Percentiles rank a stretch among this genome's conserved stretches.
phyloP scores from a whole-genome alignment of 129 eudicot species.

The Flaveria brownii region DNA sequence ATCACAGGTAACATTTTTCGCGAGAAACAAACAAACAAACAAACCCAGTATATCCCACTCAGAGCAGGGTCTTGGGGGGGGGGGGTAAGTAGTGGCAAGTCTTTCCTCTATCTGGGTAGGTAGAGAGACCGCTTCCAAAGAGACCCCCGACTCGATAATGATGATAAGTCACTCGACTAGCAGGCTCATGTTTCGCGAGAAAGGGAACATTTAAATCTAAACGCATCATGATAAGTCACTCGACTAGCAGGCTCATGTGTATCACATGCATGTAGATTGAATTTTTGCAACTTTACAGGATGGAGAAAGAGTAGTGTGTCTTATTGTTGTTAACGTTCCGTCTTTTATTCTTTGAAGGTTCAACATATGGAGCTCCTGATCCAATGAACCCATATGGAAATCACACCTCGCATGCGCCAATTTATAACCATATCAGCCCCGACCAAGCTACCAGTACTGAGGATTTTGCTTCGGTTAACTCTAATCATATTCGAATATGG shows the following conservation, averaged over 20 bases:
- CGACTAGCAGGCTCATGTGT: neutral
- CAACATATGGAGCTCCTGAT: slow-evolving; percentile 31
- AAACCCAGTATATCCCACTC: too few relatives aligned
- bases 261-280: slow-evolving; percentile 1
- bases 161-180: too few relatives aligned
- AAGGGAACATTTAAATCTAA: neutral
- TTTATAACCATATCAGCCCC: slow-evolving; percentile 30
- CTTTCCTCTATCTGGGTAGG: too few relatives aligned
- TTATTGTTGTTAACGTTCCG: neutral
- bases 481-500: neutral
- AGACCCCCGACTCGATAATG: too few relatives aligned
- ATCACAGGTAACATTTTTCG: neutral
- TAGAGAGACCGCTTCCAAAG: too few relatives aligned
- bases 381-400: slow-evolving; percentile 35
- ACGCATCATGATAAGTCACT: neutral
- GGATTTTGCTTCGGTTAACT: neutral
- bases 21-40: too few relatives aligned
- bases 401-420: slow-evolving; percentile 19
- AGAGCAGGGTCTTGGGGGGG: too few relatives aligned
- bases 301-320: neutral
- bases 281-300: neutral
- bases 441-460: slow-evolving; percentile 30
- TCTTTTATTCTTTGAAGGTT: slow-evolving; percentile 34
- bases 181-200: neutral
- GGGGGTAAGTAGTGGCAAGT: too few relatives aligned